These are phyloP conservation scores for Kuraishia hungarica DNA, from an alignment of 805 yeast species.

Conservation along the genomic window DNA sequence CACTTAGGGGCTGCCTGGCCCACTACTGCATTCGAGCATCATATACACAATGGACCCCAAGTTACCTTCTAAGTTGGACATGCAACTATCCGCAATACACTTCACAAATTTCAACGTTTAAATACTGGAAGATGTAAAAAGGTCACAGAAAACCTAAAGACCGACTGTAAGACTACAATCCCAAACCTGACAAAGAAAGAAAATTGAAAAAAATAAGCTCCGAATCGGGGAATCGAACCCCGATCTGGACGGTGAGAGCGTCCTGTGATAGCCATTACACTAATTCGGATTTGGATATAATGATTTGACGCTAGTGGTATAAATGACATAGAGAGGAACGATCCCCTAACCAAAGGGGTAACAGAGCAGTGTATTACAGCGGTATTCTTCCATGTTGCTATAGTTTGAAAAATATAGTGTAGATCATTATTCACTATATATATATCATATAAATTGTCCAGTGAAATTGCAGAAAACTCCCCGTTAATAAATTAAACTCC, in stretches of 20 bases:
- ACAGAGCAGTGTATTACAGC: neutral
- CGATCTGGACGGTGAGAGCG: slow-evolving; percentile 1
- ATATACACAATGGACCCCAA: too few relatives aligned
- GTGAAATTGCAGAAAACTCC: neutral
- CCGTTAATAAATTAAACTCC: neutral
- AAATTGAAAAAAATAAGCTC: slow-evolving; percentile 5
- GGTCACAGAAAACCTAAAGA: too few relatives aligned
- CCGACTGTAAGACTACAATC: too few relatives aligned
- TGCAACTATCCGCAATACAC: too few relatives aligned
- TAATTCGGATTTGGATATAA: neutral
- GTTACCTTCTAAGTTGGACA: too few relatives aligned
- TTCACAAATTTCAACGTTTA: too few relatives aligned
- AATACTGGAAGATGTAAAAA: too few relatives aligned
- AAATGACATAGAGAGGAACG: too few relatives aligned
- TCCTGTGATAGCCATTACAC: slow-evolving; percentile 1
- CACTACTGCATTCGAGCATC: too few relatives aligned
- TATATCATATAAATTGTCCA: neutral
- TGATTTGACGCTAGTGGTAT: neutral
- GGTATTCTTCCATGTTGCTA: neutral
- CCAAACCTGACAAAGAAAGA: slow-evolving; percentile 1
- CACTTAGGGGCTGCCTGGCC: too few relatives aligned
- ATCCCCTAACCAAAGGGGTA: neutral
- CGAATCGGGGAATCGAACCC: slow-evolving; percentile 2
- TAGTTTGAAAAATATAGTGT: neutral
- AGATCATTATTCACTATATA: too few relatives aligned